Base-by-base conservation (phyloP, 768 basidiomycete genomes). In the Boletus eberwhitei region DNA sequence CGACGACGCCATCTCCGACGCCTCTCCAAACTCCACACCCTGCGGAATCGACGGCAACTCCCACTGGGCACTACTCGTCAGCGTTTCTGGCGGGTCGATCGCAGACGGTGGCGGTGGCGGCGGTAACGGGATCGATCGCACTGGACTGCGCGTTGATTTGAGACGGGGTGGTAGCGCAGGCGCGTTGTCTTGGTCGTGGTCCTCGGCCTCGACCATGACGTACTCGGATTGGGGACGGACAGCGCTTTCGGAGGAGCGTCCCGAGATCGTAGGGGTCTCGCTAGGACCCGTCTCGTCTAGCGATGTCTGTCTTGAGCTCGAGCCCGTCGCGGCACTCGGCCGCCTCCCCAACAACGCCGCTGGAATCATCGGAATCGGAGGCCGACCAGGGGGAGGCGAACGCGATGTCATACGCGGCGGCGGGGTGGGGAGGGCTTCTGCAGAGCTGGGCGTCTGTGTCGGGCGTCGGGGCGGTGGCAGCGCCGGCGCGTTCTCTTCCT, bases 1-100 rank as follows among this genome's bases (percentile, higher is more conserved):
- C 50, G 80, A 68, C 2, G 85, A 83, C 48, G 57, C 45, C 39
- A 87, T 45, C 53, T 79, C 79, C 1, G 48, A 53, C 16, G 59
- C 67, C 40, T 81, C 79, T 1, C 73, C 72, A 46, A 86, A 80
- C 55, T 85, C 85, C 5, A 73, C 66, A 2, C 78, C 75, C 19
- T 75, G 79, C 1, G 83, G 80, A 46, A 87, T 83, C 8, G 77
- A 75, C 1, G 87, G 82, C 6, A 86, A 69, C 57, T 88, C 88
- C 86, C 85, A 87, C 59, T 83, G 84, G 22, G 72, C 73, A 35
- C 77, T 76, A 41, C 71, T 75, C 49, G 75, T 74, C 31, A 65
- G 63, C 37, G 67, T 61, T 36, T 74, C 71, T 4, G 73, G 56
- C 3, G 71, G 63, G 22, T 66, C 70, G 6, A 70, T 58, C 50